Conservation (phyloP, 306 rosid genomes). For the Clitoria ternatea region DNA sequence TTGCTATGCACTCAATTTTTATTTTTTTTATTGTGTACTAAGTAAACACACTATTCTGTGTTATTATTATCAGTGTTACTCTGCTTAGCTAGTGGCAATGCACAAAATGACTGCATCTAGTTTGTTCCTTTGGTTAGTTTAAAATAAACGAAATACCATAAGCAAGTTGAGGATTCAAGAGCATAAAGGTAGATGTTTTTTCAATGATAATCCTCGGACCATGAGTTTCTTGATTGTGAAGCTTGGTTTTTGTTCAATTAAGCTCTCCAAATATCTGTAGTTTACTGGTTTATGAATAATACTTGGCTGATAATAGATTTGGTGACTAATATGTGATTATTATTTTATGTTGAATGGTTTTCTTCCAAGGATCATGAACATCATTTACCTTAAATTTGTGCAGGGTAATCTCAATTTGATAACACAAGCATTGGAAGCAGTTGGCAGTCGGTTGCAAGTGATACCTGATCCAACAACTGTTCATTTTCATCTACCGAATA, state of each 20-base stretch:
- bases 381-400: slow-evolving; percentile 28
- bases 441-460: slow-evolving; percentile 82
- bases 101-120: background rate
- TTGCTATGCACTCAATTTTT: background rate
- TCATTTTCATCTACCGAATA: slow-evolving; percentile 82
- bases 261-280: background rate
- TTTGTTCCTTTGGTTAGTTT: background rate
- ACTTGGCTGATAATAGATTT: background rate
- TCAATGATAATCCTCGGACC: background rate
- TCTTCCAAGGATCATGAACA: slow-evolving; percentile 9
- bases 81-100: background rate
- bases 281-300: slow-evolving; percentile 13
- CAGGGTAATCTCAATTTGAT: slow-evolving; percentile 96
- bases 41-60: background rate
- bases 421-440: slow-evolving; percentile 95
- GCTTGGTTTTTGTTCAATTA: slow-evolving; percentile 11
- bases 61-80: background rate
- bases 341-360: slow-evolving; percentile 22
- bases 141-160: background rate
- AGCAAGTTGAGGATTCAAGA: background rate
- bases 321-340: background rate
- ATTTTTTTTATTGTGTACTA: background rate
- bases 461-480: slow-evolving; percentile 97
- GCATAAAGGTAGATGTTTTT: slow-evolving; percentile 1
- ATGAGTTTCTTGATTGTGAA: background rate